Evolutionary conservation across 805 yeast species (phyloP), one percentile per base, ranked within the genome.

Genomic region (Millerozyma acaciae): DNA sequence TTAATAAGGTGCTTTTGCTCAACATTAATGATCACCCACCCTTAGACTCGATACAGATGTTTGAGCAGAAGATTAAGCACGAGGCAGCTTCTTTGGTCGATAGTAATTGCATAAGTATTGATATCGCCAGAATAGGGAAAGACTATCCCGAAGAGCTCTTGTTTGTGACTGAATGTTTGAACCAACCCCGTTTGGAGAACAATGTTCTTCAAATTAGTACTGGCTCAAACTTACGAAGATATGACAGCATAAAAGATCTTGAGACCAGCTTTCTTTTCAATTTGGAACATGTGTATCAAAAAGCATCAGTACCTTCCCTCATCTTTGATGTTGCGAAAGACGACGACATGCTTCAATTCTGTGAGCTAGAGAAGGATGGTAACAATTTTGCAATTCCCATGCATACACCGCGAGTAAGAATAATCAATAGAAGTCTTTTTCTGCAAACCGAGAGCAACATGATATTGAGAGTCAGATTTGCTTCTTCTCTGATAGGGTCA

Each of bases 291-390:
- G 12, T 13, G 12, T 41, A 40, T 16, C 54, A 51, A 15, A 29
- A 43, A 16, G 43, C 47, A n/a, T 48, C 51, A 24, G 37, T 52
- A 21, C 58, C 62, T 3, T 42, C 34, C 8, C 34, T 57, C 2
- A 26, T 48, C 5, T 32, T 57, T 4, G 48, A 50, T 26, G 19
- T 57, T 6, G 33, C 38, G 17, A 37, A 34, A 24, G 29, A 34
- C n/a, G 37, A 44, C 18, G 40, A 43, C 10, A 28, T 43, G 21
- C 50, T 48, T 4, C 31, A 35, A 2, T 42, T 53, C 18, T 28
- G 33, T 19, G 42, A 43, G 22, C 33, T 58, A 16, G 62, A 57
- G 24, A 43, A 48, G 7, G 47, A 53, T 32, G 60, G 60, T 4
- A 41, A 40, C 19, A 29, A 49, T 32, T 30, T 43, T n/a, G 35